Evolutionary conservation across 163 green algal species (phyloP), one percentile per base, ranked within the genome.

Genomic region (Prototheca cutis): DNA sequence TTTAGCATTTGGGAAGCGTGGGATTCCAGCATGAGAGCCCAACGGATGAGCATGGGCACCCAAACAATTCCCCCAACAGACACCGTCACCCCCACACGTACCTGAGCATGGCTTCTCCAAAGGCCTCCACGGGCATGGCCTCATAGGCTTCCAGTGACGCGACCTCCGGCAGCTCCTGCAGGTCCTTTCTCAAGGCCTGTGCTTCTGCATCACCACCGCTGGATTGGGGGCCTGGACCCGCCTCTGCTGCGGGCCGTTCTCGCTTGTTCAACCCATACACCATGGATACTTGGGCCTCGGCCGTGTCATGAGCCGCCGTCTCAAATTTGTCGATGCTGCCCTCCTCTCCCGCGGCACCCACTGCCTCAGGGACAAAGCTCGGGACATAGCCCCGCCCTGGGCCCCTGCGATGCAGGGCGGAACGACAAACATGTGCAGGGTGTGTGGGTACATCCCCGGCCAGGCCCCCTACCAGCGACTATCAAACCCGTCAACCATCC

Each of bases 121-220:
- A 99, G 40, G 87, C 74, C 63, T 96, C 90, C 17, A 99, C 80
- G 3, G 92, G 92, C 82, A 97, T 94, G 24, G 63, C 65, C 29
- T 95, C 87, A 59, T 98, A 98, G 4, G 74, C 81, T 48, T 93
- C 73, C 28, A 70, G 17, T 2, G 31, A 65, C 3, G 74, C 62
- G 42, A 61, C 65, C 4, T 45, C 45, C 6, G 71, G 71, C 32
- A 78, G 54, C 7, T n/a, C 19, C 0, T 40, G 27, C 48, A 78
- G 48, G 42, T 78, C 65, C 19, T 55, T 23, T 3, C 27, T 31
- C 34, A 71, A 40, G 30, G n/a, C 8, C 30, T 48, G 15, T 18
- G 59, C 47, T 23, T 66, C 63, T 6, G 25, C 18, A 21, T 60
- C 60, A 10, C 34, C 27, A 28, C 19, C 15, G 15, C 58, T 7